These are phyloP conservation scores for Clavispora santaluciae DNA, from an alignment of 805 yeast genomes.

Conservation along the genomic window DNA sequence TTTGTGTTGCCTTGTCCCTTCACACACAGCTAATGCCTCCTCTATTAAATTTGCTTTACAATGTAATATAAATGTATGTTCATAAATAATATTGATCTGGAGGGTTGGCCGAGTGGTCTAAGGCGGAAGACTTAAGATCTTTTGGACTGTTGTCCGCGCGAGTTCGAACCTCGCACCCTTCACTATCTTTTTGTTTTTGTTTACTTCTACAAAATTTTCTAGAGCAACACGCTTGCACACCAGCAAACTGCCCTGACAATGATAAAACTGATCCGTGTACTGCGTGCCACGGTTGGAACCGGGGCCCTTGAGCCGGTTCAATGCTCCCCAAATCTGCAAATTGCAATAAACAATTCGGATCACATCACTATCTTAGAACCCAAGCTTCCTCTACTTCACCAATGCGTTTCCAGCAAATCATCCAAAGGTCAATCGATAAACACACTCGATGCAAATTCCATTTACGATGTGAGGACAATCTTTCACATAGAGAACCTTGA, in stretches of 20 bases:
- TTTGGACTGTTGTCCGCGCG: conserved; percentile 48
- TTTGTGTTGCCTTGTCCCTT: too few relatives aligned
- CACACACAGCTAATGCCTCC: too few relatives aligned
- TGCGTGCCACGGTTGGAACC: conserved; percentile 11
- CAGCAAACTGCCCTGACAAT: not conserved
- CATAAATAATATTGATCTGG: conserved; percentile 16
- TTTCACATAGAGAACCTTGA: conserved; percentile 25
- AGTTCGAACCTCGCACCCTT: conserved; percentile 52
- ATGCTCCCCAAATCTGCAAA: conserved; percentile 31
- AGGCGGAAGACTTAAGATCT: conserved; percentile 50
- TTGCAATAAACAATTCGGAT: conserved; percentile 31
- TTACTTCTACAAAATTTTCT: not conserved
- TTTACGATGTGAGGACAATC: conserved; percentile 23
- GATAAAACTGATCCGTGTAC: conserved; percentile 7
- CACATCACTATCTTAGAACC: conserved; percentile 36
- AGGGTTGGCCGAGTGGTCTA: conserved; percentile 52
- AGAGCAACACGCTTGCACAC: too few relatives aligned
- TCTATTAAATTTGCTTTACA: too few relatives aligned
- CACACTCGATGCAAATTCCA: conserved; percentile 18
- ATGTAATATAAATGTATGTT: too few relatives aligned
- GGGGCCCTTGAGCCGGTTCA: conserved; percentile 26
- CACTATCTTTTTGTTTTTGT: conserved; percentile 28
- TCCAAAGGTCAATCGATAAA: not conserved
- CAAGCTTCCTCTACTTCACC: conserved; percentile 29
- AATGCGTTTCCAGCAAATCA: conserved; percentile 12